Conservation (phyloP, 768 basidiomycete genomes). For the Lactarius sanguifluus region DNA sequence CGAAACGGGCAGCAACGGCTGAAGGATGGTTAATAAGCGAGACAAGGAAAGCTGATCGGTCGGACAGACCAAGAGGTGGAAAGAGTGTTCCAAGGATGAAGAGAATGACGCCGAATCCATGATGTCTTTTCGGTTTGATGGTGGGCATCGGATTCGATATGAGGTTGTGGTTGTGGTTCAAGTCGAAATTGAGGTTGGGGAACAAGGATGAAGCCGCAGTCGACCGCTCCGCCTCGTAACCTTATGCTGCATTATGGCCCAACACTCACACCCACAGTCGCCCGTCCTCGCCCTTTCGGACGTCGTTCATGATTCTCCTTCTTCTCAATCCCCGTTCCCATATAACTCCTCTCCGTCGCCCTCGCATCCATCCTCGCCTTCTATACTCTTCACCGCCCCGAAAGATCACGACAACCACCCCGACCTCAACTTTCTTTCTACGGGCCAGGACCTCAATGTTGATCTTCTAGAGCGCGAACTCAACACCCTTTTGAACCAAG, state of each 20-base stretch:
- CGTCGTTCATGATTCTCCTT: constrained; percentile 78
- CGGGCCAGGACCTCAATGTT: constrained; percentile 39
- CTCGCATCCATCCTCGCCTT: constrained; percentile 25
- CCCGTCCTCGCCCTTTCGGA: constrained; percentile 75
- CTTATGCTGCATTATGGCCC: not conserved
- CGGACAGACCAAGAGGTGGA: constrained; percentile 77
- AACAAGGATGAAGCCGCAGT: not conserved
- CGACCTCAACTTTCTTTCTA: constrained; percentile 41
- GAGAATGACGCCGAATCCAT: constrained; percentile 78
- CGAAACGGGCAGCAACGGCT: constrained; percentile 95
- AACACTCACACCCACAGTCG: constrained; percentile 39
- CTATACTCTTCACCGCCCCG: constrained; percentile 29
- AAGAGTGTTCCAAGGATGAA: constrained; percentile 89
- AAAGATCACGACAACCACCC: constrained; percentile 26
- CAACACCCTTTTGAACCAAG: constrained; percentile 70
- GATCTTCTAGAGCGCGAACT: constrained; percentile 68
- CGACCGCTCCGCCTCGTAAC: not conserved
- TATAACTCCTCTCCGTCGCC: constrained; percentile 34
- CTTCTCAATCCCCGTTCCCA: constrained; percentile 48
- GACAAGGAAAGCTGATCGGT: constrained; percentile 7
- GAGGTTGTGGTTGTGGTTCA: not conserved
- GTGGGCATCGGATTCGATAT: constrained; percentile 13
- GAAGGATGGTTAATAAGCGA: constrained; percentile 18
- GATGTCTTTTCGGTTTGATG: constrained; percentile 66
- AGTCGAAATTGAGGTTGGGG: not conserved